These are phyloP conservation scores for Phytophthora megakarya DNA, from an alignment of 352 stramenopile species.

Conservation along the genomic window DNA sequence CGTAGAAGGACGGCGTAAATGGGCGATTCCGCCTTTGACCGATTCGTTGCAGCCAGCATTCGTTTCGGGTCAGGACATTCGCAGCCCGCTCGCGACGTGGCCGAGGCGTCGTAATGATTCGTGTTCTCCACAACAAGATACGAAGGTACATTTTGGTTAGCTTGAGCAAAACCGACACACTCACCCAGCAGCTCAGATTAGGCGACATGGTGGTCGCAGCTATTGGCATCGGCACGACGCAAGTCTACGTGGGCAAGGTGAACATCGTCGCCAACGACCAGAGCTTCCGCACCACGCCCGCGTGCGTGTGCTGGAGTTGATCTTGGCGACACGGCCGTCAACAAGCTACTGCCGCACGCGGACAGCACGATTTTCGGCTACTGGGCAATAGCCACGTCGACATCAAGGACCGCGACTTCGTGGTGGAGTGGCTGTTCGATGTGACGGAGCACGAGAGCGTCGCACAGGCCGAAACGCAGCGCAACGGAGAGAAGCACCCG, in stretches of 20 bases:
- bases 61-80: too few relatives aligned
- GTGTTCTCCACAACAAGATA: too few relatives aligned
- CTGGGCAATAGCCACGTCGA: slow-evolving; percentile 86
- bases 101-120: too few relatives aligned
- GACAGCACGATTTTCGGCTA: slow-evolving; percentile 88
- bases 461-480: slow-evolving; percentile 65
- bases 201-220: slow-evolving; percentile 85
- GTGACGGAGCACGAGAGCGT: slow-evolving; percentile 77
- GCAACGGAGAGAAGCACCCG: slow-evolving; percentile 72
- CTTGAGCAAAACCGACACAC: slow-evolving; percentile 20
- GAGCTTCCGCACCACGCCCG: slow-evolving; percentile 97
- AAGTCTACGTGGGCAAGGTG: slow-evolving; percentile 97
- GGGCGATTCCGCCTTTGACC: too few relatives aligned
- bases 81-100: too few relatives aligned
- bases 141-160: too few relatives aligned
- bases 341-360: slow-evolving; percentile 95
- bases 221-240: slow-evolving; percentile 97
- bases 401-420: slow-evolving; percentile 80
- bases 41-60: too few relatives aligned
- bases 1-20: too few relatives aligned
- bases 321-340: slow-evolving; percentile 97
- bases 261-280: slow-evolving; percentile 98
- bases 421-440: slow-evolving; percentile 95
- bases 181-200: slow-evolving; percentile 18
- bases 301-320: slow-evolving; percentile 96